Percentiles rank a stretch among this genome's conserved stretches.
phyloP scores from a whole-genome alignment of 106 monocot species.

The Dioscorea dumetorum region DNA sequence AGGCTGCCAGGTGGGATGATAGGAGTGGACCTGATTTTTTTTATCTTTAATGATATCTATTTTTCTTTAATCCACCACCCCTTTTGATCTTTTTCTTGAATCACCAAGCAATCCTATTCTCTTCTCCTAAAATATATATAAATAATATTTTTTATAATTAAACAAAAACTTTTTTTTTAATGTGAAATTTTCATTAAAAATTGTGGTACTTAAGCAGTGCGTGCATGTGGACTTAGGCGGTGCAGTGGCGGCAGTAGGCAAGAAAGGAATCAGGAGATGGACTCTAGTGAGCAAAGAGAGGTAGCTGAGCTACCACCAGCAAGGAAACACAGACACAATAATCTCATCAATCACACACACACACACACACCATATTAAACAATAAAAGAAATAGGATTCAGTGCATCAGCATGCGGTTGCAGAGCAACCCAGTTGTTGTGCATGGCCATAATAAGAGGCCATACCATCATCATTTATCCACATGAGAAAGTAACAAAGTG shows the following conservation, averaged over 20 bases:
- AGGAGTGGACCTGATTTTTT: too few relatives aligned
- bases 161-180: not conserved
- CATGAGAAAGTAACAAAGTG: not conserved
- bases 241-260: not conserved
- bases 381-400: not conserved
- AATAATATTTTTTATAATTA: too few relatives aligned
- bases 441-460: not conserved
- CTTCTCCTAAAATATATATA: too few relatives aligned
- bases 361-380: not conserved
- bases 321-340: not conserved
- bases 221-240: not conserved
- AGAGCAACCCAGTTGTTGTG: not conserved
- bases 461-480: not conserved
- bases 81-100: too few relatives aligned
- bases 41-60: too few relatives aligned
- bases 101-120: too few relatives aligned
- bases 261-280: slow-evolving; percentile 1
- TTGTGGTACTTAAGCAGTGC: not conserved
- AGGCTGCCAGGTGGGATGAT: too few relatives aligned
- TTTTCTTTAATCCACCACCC: too few relatives aligned
- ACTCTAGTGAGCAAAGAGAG: not conserved
- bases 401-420: not conserved
- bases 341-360: not conserved
- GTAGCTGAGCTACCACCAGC: not conserved
- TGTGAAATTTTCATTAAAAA: not conserved